Evolutionary conservation across 129 eudicot genomes (phyloP).

Genomic region (Rutidosis leptorrhynchoides): DNA sequence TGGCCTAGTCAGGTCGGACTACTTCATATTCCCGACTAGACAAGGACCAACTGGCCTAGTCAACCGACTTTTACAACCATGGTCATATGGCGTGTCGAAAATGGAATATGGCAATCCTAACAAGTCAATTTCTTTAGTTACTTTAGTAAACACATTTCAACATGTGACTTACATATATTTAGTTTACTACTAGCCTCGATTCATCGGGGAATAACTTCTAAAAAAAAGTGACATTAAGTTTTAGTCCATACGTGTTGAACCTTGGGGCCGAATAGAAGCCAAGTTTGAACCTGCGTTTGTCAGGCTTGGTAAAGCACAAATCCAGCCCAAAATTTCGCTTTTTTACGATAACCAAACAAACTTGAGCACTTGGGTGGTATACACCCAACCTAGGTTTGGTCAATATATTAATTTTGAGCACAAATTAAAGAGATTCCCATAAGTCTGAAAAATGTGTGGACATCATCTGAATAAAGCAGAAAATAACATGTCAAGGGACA

Average conservation of each 20-base stretch:
- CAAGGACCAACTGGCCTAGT: too few relatives aligned
- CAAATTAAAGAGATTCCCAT: neutral
- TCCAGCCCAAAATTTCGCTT: neutral
- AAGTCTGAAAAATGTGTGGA: neutral
- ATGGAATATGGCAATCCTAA: neutral
- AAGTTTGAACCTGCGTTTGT: neutral
- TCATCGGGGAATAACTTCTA: neutral
- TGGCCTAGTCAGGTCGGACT: too few relatives aligned
- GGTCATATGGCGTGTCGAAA: neutral
- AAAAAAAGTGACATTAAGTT: neutral
- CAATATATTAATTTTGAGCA: neutral
- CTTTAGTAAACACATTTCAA: neutral
- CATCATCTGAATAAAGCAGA: neutral
- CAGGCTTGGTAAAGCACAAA: neutral
- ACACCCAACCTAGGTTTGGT: neutral
- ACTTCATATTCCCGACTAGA: too few relatives aligned
- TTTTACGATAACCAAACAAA: neutral
- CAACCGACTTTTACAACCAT: too few relatives aligned
- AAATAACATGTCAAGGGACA: conserved; percentile 19
- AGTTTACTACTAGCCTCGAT: neutral
- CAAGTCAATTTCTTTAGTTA: conserved; percentile 7
- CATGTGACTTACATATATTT: neutral
- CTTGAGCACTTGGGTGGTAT: neutral
- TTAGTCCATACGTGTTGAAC: neutral
- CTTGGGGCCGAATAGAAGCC: neutral